A percentile compares a stretch with the other conserved stretches of the same genome.
Conservation (phyloP, 2,329 filamentous ascomycete species). For the Fusarium euwallaceae region DNA sequence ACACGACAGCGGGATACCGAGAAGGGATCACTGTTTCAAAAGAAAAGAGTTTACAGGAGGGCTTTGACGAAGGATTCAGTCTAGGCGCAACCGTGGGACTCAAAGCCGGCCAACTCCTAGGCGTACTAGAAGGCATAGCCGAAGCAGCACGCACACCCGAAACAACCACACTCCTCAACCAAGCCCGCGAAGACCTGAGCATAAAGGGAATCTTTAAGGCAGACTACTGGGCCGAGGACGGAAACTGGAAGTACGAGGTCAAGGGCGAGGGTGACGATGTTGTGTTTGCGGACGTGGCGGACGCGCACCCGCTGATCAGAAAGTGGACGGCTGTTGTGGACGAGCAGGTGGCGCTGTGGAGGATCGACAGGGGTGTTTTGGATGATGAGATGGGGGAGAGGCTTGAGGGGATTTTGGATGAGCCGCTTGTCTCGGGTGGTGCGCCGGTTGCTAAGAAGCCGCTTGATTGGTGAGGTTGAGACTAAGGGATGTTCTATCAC, state of each 20-base stretch:
- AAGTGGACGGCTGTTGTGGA: slow-evolving; percentile 67
- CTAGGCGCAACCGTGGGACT: slow-evolving; percentile 86
- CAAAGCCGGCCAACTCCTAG: slow-evolving; percentile 79
- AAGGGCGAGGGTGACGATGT: slow-evolving; percentile 54
- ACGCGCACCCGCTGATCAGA: slow-evolving; percentile 74
- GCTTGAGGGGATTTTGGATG: slow-evolving; percentile 46
- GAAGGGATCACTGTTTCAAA: slow-evolving; percentile 87
- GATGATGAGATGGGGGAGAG: slow-evolving; percentile 50
- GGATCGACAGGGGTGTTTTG: slow-evolving; percentile 51
- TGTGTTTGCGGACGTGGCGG: slow-evolving; percentile 73
- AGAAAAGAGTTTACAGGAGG: slow-evolving; percentile 80
- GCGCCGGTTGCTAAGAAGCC: slow-evolving; percentile 48
- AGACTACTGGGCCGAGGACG: slow-evolving; percentile 77
- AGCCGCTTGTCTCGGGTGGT: slow-evolving; percentile 43
- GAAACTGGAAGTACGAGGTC: slow-evolving; percentile 77
- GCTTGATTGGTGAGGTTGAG: slow-evolving; percentile 55
- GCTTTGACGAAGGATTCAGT: slow-evolving; percentile 92
- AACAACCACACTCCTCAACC: slow-evolving; percentile 3
- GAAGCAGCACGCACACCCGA: slow-evolving; percentile 57
- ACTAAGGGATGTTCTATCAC: neutral
- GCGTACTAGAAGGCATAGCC: slow-evolving; percentile 79
- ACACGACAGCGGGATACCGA: slow-evolving; percentile 89
- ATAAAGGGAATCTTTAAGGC: slow-evolving; percentile 73
- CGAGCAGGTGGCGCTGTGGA: slow-evolving; percentile 51
- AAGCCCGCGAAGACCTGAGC: slow-evolving; percentile 71